A percentile compares a stretch with the other conserved stretches of the same genome.
These are phyloP conservation scores for Fusarium fujikuroi DNA, from an alignment of 2,329 filamentous ascomycete species.

Conservation along the genomic window DNA sequence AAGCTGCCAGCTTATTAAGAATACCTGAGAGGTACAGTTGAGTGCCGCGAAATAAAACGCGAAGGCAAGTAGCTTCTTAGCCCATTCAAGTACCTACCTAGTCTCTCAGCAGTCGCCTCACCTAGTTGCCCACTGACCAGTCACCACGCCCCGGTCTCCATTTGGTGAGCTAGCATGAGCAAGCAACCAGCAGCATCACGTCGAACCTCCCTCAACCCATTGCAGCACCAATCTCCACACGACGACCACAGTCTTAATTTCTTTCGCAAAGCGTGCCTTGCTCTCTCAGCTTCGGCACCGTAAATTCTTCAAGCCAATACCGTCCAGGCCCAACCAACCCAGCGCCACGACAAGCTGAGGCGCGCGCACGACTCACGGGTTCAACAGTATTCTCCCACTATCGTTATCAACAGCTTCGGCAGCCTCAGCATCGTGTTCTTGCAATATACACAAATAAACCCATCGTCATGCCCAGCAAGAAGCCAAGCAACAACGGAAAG, in stretches of 20 bases:
- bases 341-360: conserved; percentile 39
- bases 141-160: conserved; percentile 36
- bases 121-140: conserved; percentile 33
- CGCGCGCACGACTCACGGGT: conserved; percentile 43
- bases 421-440: conserved; percentile 16
- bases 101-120: conserved; percentile 23
- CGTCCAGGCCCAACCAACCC: conserved; percentile 6
- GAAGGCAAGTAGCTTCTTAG: conserved; percentile 32
- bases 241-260: conserved; percentile 9
- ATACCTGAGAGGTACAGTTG: conserved; percentile 40
- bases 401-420: conserved; percentile 31
- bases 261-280: conserved; percentile 3
- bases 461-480: conserved; percentile 74
- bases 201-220: conserved; percentile 29
- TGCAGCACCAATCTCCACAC: conserved; percentile 19
- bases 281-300: conserved; percentile 2
- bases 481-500: conserved; percentile 77
- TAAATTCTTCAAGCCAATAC: conserved; percentile 9
- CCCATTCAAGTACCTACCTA: background rate
- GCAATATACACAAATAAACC: conserved; percentile 12
- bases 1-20: conserved; percentile 30
- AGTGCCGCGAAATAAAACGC: background rate
- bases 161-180: conserved; percentile 36
- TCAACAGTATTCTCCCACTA: conserved; percentile 25
- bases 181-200: conserved; percentile 36